These are phyloP conservation scores for Clitopilus hobsonii DNA, from an alignment of 768 basidiomycete genomes.

Conservation along the genomic window DNA sequence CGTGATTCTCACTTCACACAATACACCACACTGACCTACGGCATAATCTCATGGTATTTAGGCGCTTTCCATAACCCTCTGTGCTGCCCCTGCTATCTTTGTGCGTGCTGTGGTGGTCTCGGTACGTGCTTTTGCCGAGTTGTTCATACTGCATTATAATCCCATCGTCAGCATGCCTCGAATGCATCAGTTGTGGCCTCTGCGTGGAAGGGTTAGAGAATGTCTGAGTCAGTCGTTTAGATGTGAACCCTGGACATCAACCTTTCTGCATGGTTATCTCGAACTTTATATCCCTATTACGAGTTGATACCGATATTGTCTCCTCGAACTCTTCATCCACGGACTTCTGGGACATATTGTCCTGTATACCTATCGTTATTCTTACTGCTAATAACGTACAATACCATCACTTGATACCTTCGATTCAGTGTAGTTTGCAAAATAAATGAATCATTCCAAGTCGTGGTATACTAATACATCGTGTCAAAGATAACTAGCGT, in stretches of 20 bases:
- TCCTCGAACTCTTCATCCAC: too few relatives aligned
- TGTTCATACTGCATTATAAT: neutral
- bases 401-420: too few relatives aligned
- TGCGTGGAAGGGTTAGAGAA: slow-evolving; percentile 48
- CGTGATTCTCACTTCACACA: slow-evolving; percentile 6
- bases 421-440: too few relatives aligned
- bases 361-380: too few relatives aligned
- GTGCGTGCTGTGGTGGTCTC: slow-evolving; percentile 68
- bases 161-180: slow-evolving; percentile 47
- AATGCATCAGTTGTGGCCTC: slow-evolving; percentile 66
- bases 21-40: neutral
- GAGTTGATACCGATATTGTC: too few relatives aligned
- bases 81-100: slow-evolving; percentile 69
- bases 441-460: neutral
- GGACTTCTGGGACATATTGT: too few relatives aligned
- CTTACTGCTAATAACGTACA: too few relatives aligned
- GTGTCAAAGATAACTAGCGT: neutral
- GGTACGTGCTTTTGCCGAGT: slow-evolving; percentile 26
- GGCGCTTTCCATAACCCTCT: slow-evolving; percentile 58
- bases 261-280: too few relatives aligned
- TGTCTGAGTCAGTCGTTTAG: slow-evolving; percentile 11
- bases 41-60: neutral
- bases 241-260: too few relatives aligned
- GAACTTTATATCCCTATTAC: too few relatives aligned
- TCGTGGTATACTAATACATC: neutral